Conservation (phyloP, 257 asterid species). For the Datura wrightii region DNA sequence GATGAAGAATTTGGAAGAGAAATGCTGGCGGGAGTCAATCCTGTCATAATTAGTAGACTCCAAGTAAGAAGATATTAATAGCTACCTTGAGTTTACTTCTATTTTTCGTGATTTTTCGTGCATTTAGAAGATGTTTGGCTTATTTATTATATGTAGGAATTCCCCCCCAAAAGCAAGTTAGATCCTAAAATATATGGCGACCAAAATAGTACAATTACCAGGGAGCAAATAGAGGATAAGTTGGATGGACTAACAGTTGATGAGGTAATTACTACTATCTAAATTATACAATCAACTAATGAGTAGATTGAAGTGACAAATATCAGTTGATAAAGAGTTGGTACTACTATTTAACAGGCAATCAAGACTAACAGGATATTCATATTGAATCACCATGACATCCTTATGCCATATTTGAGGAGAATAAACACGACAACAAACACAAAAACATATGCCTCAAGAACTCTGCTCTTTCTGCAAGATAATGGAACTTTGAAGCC, state of each 20-base stretch:
- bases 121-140: background rate
- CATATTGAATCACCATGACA: slow-evolving; percentile 43
- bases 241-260: slow-evolving; percentile 37
- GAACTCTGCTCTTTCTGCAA: slow-evolving; percentile 40
- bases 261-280: slow-evolving; percentile 32
- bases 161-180: slow-evolving; percentile 38
- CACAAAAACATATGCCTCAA: slow-evolving; percentile 39
- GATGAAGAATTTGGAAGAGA: slow-evolving; percentile 46
- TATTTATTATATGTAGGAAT: slow-evolving; percentile 28
- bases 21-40: slow-evolving; percentile 45
- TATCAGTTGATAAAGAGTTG: background rate
- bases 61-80: slow-evolving; percentile 32
- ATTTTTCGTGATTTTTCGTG: background rate
- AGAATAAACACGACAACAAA: slow-evolving; percentile 35
- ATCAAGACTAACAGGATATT: slow-evolving; percentile 32
- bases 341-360: slow-evolving; percentile 30
- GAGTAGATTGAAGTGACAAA: background rate
- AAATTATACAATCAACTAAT: background rate
- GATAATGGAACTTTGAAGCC: slow-evolving; percentile 39
- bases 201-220: slow-evolving; percentile 36
- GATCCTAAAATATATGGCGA: slow-evolving; percentile 38
- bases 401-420: slow-evolving; percentile 38
- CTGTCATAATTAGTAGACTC: slow-evolving; percentile 37
- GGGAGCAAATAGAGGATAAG: slow-evolving; percentile 31
- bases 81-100: background rate